Conservation (phyloP, 495 filamentous ascomycete species). For the Trichoderma orchidacearum region DNA sequence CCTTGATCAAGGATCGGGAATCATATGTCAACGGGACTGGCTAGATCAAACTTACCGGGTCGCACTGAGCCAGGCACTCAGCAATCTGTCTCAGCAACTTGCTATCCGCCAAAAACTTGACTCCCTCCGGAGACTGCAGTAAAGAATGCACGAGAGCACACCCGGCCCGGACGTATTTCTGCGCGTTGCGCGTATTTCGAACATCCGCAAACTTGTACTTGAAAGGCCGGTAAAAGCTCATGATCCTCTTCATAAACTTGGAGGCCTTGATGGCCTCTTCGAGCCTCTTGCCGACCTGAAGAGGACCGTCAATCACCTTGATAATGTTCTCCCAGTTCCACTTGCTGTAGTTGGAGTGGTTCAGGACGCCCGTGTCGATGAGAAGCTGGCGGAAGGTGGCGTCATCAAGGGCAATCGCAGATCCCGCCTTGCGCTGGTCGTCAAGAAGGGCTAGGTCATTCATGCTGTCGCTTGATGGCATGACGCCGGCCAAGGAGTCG, state of each 20-base stretch:
- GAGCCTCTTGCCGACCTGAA: slow-evolving; percentile 81
- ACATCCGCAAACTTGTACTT: slow-evolving; percentile 86
- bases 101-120: slow-evolving; percentile 73
- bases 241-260: slow-evolving; percentile 87
- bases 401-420: slow-evolving; percentile 70
- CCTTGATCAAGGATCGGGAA: no score
- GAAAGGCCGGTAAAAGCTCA: slow-evolving; percentile 93
- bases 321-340: slow-evolving; percentile 95
- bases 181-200: slow-evolving; percentile 77
- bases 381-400: slow-evolving; percentile 72
- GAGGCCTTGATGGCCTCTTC: slow-evolving; percentile 90
- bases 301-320: slow-evolving; percentile 80
- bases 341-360: slow-evolving; percentile 73
- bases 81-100: slow-evolving; percentile 88
- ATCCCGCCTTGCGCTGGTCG: slow-evolving; percentile 59
- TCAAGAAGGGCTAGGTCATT: slow-evolving; percentile 27
- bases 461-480: slow-evolving; percentile 21
- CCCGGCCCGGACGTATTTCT: slow-evolving; percentile 83
- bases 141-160: slow-evolving; percentile 78
- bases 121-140: slow-evolving; percentile 71
- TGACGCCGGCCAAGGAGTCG: slow-evolving; percentile 18
- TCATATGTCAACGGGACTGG: no score
- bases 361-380: slow-evolving; percentile 75
- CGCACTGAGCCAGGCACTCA: slow-evolving; percentile 87
- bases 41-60: slow-evolving; percentile 34